Base-by-base conservation (phyloP, 495 filamentous ascomycete species). In the Hypoxylon trugodes region DNA sequence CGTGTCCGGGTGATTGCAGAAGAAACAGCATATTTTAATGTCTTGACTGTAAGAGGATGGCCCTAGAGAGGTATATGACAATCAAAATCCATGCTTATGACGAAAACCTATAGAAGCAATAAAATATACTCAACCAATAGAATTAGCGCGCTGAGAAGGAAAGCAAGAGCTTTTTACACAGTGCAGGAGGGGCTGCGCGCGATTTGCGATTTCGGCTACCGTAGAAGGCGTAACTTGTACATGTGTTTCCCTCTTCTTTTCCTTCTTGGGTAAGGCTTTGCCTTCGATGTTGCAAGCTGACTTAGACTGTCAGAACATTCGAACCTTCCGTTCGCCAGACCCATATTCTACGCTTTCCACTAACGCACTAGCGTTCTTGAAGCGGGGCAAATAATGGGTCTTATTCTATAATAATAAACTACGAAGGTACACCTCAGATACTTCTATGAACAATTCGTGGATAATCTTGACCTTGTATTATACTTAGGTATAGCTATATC, bases 51-150 rank as follows among this genome's bases (percentile, higher is more conserved):
- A n/a, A n/a, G n/a, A n/a, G n/a, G n/a, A n/a, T n/a, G n/a, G n/a
- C n/a, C n/a, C n/a, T n/a, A n/a, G n/a, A n/a, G n/a, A n/a, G n/a
- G n/a, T n/a, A n/a, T n/a, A n/a, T n/a, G n/a, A n/a, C n/a, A n/a
- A n/a, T 60, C 8, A 52, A 42, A 56, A 63, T 49, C 43, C 62
- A 59, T 28, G 54, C 28, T 37, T 49, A 63, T 22, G 38, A 72
- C 52, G 75, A 74, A 73, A 70, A 75, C 67, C 59, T 70, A 64
- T 58, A 69, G 81, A 80, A 87, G 79, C 84, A 87, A n/a, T n/a
- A n/a, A n/a, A n/a, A n/a, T n/a, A n/a, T n/a, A n/a, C n/a, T n/a
- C n/a, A n/a, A n/a, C n/a, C n/a, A 43, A 74, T 5, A 25, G 9
- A 47, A 70, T 4, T 52, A 59, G 19, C 16, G 3, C 15, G 25